phyloP scores from a whole-genome alignment of 192 early-diverging fungal genomes.

The Umbelopsis sp. region DNA sequence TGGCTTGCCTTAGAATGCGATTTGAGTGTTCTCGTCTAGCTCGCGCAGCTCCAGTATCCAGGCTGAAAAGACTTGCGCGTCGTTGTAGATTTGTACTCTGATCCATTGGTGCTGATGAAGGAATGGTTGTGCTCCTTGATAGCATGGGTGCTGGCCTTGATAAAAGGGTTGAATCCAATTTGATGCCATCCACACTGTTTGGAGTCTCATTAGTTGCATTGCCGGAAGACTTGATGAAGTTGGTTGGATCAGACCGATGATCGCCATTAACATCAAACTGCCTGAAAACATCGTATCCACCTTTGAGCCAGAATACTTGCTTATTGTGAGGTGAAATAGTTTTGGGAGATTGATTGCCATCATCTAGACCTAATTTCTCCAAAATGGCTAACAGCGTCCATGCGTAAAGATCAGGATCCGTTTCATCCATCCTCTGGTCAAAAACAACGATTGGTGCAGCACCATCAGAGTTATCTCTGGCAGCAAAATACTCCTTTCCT shows the following conservation, averaged over 20 bases:
- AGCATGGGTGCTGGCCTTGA: slow-evolving; percentile 14
- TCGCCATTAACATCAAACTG: slow-evolving; percentile 7
- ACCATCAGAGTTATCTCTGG: slow-evolving; percentile 22
- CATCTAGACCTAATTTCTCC: slow-evolving; percentile 29
- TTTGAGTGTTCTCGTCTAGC: slow-evolving; percentile 24
- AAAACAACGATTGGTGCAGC: slow-evolving; percentile 36
- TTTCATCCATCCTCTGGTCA: slow-evolving; percentile 42
- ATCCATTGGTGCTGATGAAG: not conserved
- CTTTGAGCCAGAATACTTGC: slow-evolving; percentile 44
- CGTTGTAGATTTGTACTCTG: slow-evolving; percentile 18
- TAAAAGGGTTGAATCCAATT: not conserved
- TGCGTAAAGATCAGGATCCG: slow-evolving; percentile 36
- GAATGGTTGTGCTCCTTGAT: slow-evolving; percentile 22
- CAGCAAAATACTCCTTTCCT: slow-evolving; percentile 41
- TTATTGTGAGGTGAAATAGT: not conserved
- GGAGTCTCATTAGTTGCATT: not conserved
- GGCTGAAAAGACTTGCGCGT: slow-evolving; percentile 26
- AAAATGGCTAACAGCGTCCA: slow-evolving; percentile 50
- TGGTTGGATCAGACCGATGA: not conserved
- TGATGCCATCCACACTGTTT: slow-evolving; percentile 1
- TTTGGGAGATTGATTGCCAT: not conserved
- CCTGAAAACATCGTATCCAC: slow-evolving; percentile 45
- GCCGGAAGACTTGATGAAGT: not conserved
- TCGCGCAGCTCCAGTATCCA: slow-evolving; percentile 31
- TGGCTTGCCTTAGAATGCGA: slow-evolving; percentile 13